phyloP scores from a whole-genome alignment of 805 yeast species.

The Candida palmyrensis region DNA sequence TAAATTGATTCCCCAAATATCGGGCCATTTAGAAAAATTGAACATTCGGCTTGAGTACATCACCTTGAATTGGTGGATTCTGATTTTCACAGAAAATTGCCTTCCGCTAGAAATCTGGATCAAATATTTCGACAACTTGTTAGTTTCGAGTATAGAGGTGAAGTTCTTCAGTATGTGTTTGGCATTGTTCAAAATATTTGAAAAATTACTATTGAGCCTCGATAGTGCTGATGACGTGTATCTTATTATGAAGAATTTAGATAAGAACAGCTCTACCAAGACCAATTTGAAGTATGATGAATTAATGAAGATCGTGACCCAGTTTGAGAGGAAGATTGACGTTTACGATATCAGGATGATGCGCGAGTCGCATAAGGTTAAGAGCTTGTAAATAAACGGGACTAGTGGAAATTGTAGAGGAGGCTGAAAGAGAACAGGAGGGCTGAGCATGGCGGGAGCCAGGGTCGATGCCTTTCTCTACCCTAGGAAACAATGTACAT shows the following conservation, averaged over 20 bases:
- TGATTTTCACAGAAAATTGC: slow-evolving; percentile 46
- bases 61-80: slow-evolving; percentile 54
- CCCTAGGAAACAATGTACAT: too few relatives aligned
- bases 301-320: slow-evolving; percentile 10
- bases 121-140: slow-evolving; percentile 46
- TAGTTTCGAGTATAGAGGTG: slow-evolving; percentile 27
- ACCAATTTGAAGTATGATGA: slow-evolving; percentile 16
- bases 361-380: neutral
- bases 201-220: slow-evolving; percentile 20
- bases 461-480: too few relatives aligned
- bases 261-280: slow-evolving; percentile 12
- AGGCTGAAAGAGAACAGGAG: too few relatives aligned
- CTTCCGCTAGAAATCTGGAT: slow-evolving; percentile 48
- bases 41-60: slow-evolving; percentile 45
- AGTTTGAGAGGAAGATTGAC: slow-evolving; percentile 12
- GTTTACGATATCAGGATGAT: slow-evolving; percentile 1
- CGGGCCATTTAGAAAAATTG: slow-evolving; percentile 25
- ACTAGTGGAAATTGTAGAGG: too few relatives aligned
- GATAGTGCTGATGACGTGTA: slow-evolving; percentile 27
- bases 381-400: too few relatives aligned
- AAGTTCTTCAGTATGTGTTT: slow-evolving; percentile 30
- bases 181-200: slow-evolving; percentile 33
- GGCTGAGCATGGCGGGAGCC: too few relatives aligned
- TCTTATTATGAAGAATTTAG: slow-evolving; percentile 26
- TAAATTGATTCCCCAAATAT: slow-evolving; percentile 35